Base-by-base conservation (phyloP, 441 rosid species). In the Omphalea diandra region DNA sequence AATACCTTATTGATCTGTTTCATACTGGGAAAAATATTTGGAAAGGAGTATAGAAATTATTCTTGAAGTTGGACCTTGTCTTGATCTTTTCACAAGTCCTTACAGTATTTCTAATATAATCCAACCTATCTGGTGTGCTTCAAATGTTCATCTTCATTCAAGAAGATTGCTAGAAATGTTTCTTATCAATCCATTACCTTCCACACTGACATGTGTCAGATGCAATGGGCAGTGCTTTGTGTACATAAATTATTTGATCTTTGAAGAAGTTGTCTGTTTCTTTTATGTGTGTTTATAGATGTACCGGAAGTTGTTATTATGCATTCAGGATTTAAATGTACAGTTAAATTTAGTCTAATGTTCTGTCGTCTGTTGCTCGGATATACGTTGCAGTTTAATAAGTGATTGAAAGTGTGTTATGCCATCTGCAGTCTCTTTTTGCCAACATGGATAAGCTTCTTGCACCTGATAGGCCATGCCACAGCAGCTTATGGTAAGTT, bases 401-500 rank as follows among this genome's bases (percentile, higher is more conserved):
- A 47, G 20, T 32, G 29, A 33, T 20, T 43, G 55, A 7, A 38
- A 15, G 52, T 57, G 56, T 52, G 17, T 44, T 73, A 38, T 65
- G 57, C 70, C 74, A 53, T 73, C 14, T 80, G 88, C 91, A 93
- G 98, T 72, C 91, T 40, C 80, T 94, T 52, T 87, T 91, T 76
- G 80, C 85, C 29, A 86, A 82, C 76, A 74, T 91, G 83, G 98
- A 94, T 79, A 83, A 77, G 77, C 77, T 91, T 75, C 77, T 89
- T 46, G 94, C 94, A 35, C 97, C 97, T 33, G 86, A 93, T 75
- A 82, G 75, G 74, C 97, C 96, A 70, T 89, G 98, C 77, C 96
- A 91, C 81, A 71, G 86, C 81, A 82, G 90, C 83, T 84, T 94
- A 84, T 94, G 97, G 96, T 91, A 83, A 80, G 78, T 29, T 38